These are phyloP conservation scores for Akanthomyces lecanii DNA, from an alignment of 2,329 filamentous ascomycete species.

Conservation along the genomic window DNA sequence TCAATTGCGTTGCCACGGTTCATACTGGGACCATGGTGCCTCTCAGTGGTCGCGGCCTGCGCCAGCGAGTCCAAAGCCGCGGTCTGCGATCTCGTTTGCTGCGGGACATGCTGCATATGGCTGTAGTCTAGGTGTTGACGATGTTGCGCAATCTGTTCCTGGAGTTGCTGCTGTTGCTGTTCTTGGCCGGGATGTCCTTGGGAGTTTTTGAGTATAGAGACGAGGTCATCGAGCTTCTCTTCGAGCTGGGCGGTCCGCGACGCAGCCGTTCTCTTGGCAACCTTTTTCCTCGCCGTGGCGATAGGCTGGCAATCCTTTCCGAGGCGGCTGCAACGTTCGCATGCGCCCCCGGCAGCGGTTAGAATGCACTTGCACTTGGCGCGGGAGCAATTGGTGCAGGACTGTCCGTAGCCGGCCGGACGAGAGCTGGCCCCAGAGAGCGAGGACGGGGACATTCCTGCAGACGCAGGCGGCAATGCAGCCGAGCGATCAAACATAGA, in stretches of 20 bases:
- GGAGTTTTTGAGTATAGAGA: slow-evolving; percentile 39
- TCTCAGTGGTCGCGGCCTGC: slow-evolving; percentile 32
- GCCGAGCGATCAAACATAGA: not conserved
- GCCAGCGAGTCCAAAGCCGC: slow-evolving; percentile 27
- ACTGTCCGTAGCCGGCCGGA: slow-evolving; percentile 39
- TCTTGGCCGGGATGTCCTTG: slow-evolving; percentile 16
- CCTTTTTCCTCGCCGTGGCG: slow-evolving; percentile 36
- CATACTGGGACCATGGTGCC: slow-evolving; percentile 17
- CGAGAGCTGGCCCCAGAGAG: not conserved
- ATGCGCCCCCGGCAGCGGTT: slow-evolving; percentile 29
- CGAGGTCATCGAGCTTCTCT: slow-evolving; percentile 47
- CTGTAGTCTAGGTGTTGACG: slow-evolving; percentile 11
- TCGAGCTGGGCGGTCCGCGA: slow-evolving; percentile 44
- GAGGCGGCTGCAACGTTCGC: slow-evolving; percentile 42
- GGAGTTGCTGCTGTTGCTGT: slow-evolving; percentile 17
- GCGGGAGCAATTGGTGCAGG: slow-evolving; percentile 43
- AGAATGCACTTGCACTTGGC: slow-evolving; percentile 48
- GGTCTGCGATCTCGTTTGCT: slow-evolving; percentile 12
- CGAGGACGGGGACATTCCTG: slow-evolving; percentile 11
- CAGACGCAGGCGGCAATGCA: slow-evolving; percentile 2
- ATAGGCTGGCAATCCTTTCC: slow-evolving; percentile 46
- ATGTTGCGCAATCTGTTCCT: slow-evolving; percentile 10
- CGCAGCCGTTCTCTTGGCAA: slow-evolving; percentile 30
- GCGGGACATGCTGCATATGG: slow-evolving; percentile 17
- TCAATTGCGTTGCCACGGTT: slow-evolving; percentile 15